A percentile compares a stretch with the other conserved stretches of the same genome.
Conservation (phyloP, 192 early-diverging fungal genomes). For the Chytriomyces sp. region DNA sequence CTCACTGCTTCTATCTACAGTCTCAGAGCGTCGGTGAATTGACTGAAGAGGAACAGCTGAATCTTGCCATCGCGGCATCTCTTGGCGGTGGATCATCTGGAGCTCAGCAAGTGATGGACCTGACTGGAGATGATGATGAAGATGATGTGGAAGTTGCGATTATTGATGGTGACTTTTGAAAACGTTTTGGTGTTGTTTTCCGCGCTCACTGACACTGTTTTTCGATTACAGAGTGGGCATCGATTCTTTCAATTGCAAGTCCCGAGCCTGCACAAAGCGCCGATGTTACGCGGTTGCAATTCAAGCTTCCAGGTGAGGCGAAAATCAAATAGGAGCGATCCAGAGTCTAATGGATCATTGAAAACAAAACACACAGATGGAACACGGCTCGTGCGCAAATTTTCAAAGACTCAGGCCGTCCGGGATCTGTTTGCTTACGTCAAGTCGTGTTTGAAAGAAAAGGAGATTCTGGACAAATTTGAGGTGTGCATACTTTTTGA, state of each 20-base stretch:
- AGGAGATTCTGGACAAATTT: conserved; percentile 67
- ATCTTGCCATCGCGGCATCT: conserved; percentile 81
- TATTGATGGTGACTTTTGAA: conserved; percentile 12
- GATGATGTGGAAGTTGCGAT: conserved; percentile 28
- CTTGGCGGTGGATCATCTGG: conserved; percentile 43
- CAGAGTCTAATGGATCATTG: not conserved
- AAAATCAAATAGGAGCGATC: not conserved
- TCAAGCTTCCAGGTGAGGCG: conserved; percentile 70
- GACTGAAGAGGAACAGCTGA: conserved; percentile 89
- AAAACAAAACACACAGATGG: too few relatives aligned
- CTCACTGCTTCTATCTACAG: not conserved
- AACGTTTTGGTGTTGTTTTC: not conserved
- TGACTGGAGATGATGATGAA: conserved; percentile 42
- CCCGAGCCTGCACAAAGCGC: conserved; percentile 35
- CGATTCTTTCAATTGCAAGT: not conserved
- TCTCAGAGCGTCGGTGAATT: conserved; percentile 52
- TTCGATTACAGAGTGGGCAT: not conserved
- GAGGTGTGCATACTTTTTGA: conserved; percentile 56
- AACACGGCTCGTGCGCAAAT: conserved; percentile 73
- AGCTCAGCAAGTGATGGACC: conserved; percentile 33
- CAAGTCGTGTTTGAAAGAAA: conserved; percentile 57
- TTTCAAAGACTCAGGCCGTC: conserved; percentile 76
- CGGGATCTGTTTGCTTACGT: conserved; percentile 81
- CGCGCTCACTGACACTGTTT: not conserved
- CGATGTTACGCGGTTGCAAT: conserved; percentile 77